Conservation (phyloP, 139 green algal genomes). For the Picochlorum sp. region DNA sequence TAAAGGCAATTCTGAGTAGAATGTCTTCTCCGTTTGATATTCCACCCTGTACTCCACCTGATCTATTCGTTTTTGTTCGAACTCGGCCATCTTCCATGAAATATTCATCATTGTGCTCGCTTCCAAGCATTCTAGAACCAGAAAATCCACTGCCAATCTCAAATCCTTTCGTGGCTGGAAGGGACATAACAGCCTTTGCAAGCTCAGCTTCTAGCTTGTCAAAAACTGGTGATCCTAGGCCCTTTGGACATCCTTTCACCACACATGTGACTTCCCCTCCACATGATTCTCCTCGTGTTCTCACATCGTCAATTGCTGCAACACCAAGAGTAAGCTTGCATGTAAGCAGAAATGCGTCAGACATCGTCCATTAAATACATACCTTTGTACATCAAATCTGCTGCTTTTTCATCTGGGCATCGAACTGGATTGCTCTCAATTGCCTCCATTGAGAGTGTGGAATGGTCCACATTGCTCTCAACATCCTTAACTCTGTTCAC, state of each 20-base stretch:
- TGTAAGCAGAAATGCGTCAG: neutral
- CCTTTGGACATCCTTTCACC: constrained; percentile 76
- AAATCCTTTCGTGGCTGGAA: constrained; percentile 97
- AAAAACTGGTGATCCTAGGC: constrained; percentile 91
- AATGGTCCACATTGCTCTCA: constrained; percentile 57
- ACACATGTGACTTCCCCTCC: constrained; percentile 96
- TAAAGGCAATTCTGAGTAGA: constrained; percentile 93
- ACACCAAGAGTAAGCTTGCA: neutral
- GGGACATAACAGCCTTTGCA: constrained; percentile 87
- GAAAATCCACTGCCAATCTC: constrained; percentile 95
- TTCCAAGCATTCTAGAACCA: constrained; percentile 73
- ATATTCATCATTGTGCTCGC: constrained; percentile 96
- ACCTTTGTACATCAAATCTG: constrained; percentile 79
- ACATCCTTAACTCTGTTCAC: constrained; percentile 82
- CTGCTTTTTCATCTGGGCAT: constrained; percentile 80
- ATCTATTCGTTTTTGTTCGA: constrained; percentile 84
- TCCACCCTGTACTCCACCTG: constrained; percentile 67
- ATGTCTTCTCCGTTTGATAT: constrained; percentile 97
- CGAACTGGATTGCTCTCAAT: constrained; percentile 94
- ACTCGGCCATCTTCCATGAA: constrained; percentile 73
- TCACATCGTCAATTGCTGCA: constrained; percentile 87
- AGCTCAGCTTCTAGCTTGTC: constrained; percentile 98
- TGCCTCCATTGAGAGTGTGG: constrained; percentile 70
- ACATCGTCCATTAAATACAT: constrained; percentile 26
- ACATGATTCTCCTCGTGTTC: constrained; percentile 84